phyloP scores from a whole-genome alignment of 2,329 filamentous ascomycete genomes.

The Fusarium sororula region DNA sequence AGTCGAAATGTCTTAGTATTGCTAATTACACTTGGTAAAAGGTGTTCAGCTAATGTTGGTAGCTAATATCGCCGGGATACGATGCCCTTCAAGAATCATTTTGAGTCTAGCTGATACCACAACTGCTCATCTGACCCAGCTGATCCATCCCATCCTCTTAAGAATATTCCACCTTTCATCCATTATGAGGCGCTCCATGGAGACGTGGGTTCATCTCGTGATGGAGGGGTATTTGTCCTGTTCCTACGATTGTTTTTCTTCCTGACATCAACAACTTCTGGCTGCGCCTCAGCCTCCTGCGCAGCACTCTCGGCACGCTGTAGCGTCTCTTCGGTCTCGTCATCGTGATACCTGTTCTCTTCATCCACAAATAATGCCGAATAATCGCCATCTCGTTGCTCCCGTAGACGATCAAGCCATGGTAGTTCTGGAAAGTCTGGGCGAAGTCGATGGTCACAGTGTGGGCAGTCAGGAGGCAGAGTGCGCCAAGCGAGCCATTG shows the following conservation, averaged over 20 bases:
- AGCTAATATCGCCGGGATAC: neutral
- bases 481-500: conserved; percentile 52
- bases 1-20: neutral
- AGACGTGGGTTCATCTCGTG: conserved; percentile 28
- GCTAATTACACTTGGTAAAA: neutral
- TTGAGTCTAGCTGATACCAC: neutral
- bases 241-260: conserved; percentile 38
- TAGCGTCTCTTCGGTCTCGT: conserved; percentile 31
- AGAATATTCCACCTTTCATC: neutral
- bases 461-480: conserved; percentile 52
- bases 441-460: conserved; percentile 51
- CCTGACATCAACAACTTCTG: conserved; percentile 36
- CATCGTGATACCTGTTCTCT: conserved; percentile 41
- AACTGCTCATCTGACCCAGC: neutral
- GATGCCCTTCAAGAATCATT: neutral
- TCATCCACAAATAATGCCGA: conserved; percentile 38
- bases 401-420: conserved; percentile 42
- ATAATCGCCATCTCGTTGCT: conserved; percentile 28
- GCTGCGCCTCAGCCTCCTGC: conserved; percentile 19
- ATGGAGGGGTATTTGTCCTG: conserved; percentile 33
- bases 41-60: neutral
- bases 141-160: neutral
- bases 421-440: conserved; percentile 50
- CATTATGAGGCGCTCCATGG: conserved; percentile 19
- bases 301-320: neutral